Evolutionary conservation across 148 eudicot species (phyloP).

Genomic region (Camellia sinensis): DNA sequence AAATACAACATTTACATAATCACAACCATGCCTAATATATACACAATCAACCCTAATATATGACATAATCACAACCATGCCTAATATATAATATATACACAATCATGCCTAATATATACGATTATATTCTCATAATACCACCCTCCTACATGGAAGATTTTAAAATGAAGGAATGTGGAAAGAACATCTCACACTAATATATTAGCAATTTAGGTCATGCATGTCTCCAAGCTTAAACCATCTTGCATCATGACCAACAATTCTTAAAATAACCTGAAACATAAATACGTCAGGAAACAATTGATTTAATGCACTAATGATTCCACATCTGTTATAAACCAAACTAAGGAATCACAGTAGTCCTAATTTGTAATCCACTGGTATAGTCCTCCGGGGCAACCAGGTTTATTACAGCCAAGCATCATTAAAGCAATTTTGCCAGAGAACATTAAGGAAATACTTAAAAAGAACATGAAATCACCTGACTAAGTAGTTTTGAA

Average conservation of each 20-base stretch:
- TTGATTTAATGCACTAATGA: background rate
- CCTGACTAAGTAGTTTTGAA: constrained; percentile 70
- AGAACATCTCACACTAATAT: background rate
- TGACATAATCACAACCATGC: too few species aligned
- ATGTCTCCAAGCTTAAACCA: background rate
- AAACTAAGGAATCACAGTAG: background rate
- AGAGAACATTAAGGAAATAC: background rate
- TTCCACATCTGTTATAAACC: background rate
- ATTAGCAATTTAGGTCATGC: background rate
- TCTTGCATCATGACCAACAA: background rate
- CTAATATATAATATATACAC: too few species aligned
- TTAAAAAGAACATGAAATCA: constrained; percentile 21
- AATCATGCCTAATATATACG: too few species aligned
- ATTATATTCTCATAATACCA: too few species aligned
- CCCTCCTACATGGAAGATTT: background rate
- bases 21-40: too few species aligned
- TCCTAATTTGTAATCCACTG: background rate
- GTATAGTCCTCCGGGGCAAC: background rate
- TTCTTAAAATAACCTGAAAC: background rate
- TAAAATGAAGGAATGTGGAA: background rate
- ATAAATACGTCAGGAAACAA: background rate
- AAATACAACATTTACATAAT: too few species aligned
- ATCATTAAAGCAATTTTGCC: background rate
- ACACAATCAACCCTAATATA: too few species aligned
- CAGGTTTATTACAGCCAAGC: background rate